A percentile compares a stretch with the other conserved stretches of the same genome.
phyloP scores from a whole-genome alignment of 257 asterid genomes.

The Scutellaria baicalensis region DNA sequence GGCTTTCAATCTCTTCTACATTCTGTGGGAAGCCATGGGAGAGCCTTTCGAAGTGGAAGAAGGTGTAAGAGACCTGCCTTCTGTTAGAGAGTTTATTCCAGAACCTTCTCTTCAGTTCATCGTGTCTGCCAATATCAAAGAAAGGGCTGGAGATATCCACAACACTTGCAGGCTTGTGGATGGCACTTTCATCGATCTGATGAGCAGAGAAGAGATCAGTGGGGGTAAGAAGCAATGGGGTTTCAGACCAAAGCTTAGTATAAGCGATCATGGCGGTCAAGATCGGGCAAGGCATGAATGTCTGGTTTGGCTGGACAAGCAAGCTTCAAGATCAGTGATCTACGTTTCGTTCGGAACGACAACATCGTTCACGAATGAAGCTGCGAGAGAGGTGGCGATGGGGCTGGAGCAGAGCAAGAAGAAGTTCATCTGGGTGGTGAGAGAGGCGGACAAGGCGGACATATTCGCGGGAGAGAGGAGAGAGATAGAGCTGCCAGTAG shows the following conservation, averaged over 20 bases:
- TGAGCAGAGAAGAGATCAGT: constrained; percentile 29
- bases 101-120: constrained; percentile 21
- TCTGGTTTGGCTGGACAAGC: constrained; percentile 44
- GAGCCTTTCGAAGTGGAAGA: constrained; percentile 24
- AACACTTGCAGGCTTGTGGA: constrained; percentile 21
- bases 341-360: constrained; percentile 45
- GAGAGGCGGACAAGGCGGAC: constrained; percentile 53
- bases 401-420: constrained; percentile 41
- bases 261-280: too few relatives aligned
- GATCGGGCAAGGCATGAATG: constrained; percentile 15
- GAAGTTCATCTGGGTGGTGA: constrained; percentile 43
- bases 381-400: constrained; percentile 28
- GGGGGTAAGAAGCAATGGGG: constrained; percentile 41
- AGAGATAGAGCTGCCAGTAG: constrained; percentile 24
- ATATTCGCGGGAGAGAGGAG: constrained; percentile 33
- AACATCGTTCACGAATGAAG: constrained; percentile 25
- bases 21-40: constrained; percentile 35
- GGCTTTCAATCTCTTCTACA: constrained; percentile 27
- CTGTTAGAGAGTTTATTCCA: constrained; percentile 25
- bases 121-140: constrained; percentile 8
- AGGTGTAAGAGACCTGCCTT: constrained; percentile 11
- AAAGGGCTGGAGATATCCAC: constrained; percentile 36
- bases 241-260: constrained; percentile 19
- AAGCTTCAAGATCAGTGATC: constrained; percentile 27
- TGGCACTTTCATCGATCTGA: constrained; percentile 19